A percentile compares a stretch with the other conserved stretches of the same genome.
Conservation (phyloP, 2,329 filamentous ascomycete species). For the Hypocrella siamensis region DNA sequence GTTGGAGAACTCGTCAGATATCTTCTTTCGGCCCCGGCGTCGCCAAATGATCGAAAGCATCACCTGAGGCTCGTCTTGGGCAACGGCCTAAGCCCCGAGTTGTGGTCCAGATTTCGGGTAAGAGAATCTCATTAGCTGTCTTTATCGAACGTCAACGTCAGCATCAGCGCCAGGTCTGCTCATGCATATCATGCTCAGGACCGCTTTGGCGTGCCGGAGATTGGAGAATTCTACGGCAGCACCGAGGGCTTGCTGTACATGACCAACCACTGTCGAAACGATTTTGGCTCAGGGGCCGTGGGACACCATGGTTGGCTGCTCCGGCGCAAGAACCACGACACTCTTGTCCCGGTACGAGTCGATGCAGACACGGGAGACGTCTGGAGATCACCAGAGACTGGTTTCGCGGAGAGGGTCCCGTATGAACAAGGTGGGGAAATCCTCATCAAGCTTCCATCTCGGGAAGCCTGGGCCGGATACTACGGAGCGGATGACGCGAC, state of each 20-base stretch:
- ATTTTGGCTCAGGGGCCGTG: conserved; percentile 1
- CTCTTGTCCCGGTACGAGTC: conserved; percentile 1
- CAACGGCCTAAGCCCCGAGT: conserved; percentile 4
- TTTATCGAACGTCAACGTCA: too few species aligned
- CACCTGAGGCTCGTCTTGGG: conserved; percentile 3
- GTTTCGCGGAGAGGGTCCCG: conserved; percentile 3
- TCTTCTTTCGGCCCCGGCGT: conserved; percentile 2
- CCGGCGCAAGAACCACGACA: neutral
- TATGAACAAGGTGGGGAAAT: conserved; percentile 4
- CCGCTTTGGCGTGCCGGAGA: conserved; percentile 4
- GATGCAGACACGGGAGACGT: conserved; percentile 3
- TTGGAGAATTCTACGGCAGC: conserved; percentile 5
- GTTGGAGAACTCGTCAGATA: conserved; percentile 4
- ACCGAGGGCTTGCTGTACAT: conserved; percentile 2
- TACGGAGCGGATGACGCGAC: conserved; percentile 2
- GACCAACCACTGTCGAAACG: conserved; percentile 1
- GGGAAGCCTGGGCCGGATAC: conserved; percentile 4
- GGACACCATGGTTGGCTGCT: conserved; percentile 5
- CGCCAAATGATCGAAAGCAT: conserved; percentile 2
- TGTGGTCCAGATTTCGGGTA: conserved; percentile 4
- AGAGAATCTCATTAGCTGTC: neutral
- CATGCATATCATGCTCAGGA: neutral
- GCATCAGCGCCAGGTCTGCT: neutral
- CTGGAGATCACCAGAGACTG: conserved; percentile 3
- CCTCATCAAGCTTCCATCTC: conserved; percentile 2